These are phyloP conservation scores for Hura crepitans DNA, from an alignment of 441 rosid species.

Conservation along the genomic window DNA sequence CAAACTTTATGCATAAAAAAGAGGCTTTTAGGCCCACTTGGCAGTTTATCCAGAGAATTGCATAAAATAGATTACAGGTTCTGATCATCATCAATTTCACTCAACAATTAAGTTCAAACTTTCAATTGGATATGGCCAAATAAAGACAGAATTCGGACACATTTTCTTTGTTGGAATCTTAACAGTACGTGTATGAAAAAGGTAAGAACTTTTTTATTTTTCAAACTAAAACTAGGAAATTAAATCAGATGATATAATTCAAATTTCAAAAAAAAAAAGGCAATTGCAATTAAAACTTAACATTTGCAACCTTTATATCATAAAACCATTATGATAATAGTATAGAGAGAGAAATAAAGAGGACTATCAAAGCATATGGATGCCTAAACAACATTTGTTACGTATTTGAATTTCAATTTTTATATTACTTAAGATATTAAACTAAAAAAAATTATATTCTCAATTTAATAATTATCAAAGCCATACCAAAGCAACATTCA, in stretches of 20 bases:
- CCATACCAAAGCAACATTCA: too few relatives aligned
- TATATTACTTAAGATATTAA: too few relatives aligned
- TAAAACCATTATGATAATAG: too few relatives aligned
- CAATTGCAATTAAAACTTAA: slow-evolving; percentile 10
- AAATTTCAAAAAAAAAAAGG: slow-evolving; percentile 6
- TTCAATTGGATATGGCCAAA: not conserved
- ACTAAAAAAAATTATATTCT: too few relatives aligned
- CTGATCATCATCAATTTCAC: not conserved
- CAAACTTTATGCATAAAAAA: not conserved
- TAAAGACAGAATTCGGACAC: not conserved
- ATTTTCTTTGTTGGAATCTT: too few relatives aligned
- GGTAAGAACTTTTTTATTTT: slow-evolving; percentile 3
- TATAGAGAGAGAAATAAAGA: too few relatives aligned
- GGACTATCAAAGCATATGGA: too few relatives aligned
- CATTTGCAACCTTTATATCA: not conserved
- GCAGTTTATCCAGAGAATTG: not conserved
- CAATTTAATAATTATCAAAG: too few relatives aligned
- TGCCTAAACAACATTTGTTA: too few relatives aligned
- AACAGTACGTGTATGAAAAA: too few relatives aligned
- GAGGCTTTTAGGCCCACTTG: not conserved
- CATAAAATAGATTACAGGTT: not conserved
- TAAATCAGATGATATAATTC: slow-evolving; percentile 4
- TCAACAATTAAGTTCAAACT: not conserved
- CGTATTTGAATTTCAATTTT: too few relatives aligned
- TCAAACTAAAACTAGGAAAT: slow-evolving; percentile 3